Evolutionary conservation across 1,139 yeast genomes (phyloP).

Genomic region (Suhomyces bribrorum): DNA sequence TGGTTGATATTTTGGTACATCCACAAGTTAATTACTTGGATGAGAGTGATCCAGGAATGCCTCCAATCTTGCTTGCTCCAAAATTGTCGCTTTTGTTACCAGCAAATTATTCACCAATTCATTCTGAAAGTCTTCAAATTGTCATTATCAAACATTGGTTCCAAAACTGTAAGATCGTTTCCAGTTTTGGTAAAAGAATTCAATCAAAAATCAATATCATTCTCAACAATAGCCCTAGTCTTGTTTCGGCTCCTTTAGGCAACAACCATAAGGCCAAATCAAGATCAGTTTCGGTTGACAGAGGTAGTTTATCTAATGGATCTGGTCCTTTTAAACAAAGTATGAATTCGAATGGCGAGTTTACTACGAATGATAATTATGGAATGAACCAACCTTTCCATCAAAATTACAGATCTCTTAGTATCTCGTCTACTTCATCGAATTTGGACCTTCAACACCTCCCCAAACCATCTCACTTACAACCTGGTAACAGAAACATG

Average conservation of each 20-base stretch:
- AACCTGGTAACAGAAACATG: conserved; percentile 11
- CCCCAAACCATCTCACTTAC: neutral
- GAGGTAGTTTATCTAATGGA: conserved; percentile 3
- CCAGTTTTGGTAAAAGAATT: conserved; percentile 49
- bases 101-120: conserved; percentile 11
- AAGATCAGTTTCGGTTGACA: conserved; percentile 11
- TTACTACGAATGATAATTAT: conserved; percentile 17
- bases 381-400: conserved; percentile 1
- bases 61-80: conserved; percentile 13
- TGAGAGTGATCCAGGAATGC: conserved; percentile 1
- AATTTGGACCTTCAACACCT: conserved; percentile 4
- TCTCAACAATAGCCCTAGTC: conserved; percentile 19
- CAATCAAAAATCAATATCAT: conserved; percentile 46
- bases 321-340: conserved; percentile 16
- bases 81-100: conserved; percentile 29
- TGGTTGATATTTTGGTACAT: conserved; percentile 43
- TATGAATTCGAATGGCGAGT: conserved; percentile 38
- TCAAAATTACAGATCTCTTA: conserved; percentile 11
- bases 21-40: conserved; percentile 25
- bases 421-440: conserved; percentile 11
- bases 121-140: conserved; percentile 26
- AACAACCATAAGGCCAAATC: conserved; percentile 11
- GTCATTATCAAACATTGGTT: conserved; percentile 45
- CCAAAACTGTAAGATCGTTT: conserved; percentile 43
- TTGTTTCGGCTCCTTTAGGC: conserved; percentile 2